Conservation (phyloP, 257 asterid genomes). For the Echites panduratus region DNA sequence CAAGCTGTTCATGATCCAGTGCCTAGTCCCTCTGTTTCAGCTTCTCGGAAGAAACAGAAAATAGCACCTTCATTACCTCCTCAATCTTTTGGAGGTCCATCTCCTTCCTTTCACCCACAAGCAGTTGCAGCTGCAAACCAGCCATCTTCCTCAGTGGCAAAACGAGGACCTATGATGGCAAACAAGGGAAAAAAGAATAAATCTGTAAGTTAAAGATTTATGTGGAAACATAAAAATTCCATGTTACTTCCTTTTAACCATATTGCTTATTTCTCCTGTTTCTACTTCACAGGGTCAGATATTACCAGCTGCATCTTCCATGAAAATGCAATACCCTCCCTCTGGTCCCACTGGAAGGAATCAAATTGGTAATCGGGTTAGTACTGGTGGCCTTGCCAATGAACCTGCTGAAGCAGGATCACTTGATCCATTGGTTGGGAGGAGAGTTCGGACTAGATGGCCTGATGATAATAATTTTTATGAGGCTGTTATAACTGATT, state of each 20-base stretch:
- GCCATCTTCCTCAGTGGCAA: constrained; percentile 57
- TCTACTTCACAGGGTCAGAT: constrained; percentile 32
- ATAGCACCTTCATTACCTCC: constrained; percentile 22
- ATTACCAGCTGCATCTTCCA: constrained; percentile 52
- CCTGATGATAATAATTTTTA: constrained; percentile 94
- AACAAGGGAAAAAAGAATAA: constrained; percentile 53
- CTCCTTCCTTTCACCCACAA: constrained; percentile 25
- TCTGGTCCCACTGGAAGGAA: constrained; percentile 77
- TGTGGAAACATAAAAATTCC: neutral
- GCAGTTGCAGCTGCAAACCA: constrained; percentile 37
- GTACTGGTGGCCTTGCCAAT: constrained; percentile 44
- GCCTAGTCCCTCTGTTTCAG: constrained; percentile 30
- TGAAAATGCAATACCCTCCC: constrained; percentile 61
- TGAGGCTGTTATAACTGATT: constrained; percentile 80
- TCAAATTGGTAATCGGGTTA: constrained; percentile 56
- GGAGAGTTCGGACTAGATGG: constrained; percentile 91
- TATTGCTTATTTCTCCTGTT: neutral
- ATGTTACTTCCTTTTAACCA: neutral
- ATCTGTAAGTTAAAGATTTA: constrained; percentile 38
- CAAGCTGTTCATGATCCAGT: constrained; percentile 32
- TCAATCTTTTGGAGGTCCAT: constrained; percentile 25
- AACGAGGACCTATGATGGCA: constrained; percentile 53
- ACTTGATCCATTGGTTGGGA: constrained; percentile 59
- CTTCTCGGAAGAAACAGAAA: constrained; percentile 30
- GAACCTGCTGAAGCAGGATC: constrained; percentile 62